Conservation (phyloP, 805 yeast genomes). For the Starmerella khaoyaiensis region DNA sequence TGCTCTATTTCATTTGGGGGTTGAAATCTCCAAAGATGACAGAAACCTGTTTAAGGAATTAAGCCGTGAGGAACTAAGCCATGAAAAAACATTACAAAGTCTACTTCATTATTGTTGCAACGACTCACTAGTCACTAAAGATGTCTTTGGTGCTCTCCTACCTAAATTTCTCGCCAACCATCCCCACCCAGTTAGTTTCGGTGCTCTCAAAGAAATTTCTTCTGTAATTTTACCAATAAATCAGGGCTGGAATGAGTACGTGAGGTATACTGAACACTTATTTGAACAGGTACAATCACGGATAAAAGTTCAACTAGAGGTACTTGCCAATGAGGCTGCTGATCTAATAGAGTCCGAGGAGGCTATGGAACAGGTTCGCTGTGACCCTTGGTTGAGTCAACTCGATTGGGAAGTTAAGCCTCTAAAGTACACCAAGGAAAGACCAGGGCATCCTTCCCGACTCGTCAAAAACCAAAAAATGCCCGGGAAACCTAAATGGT, state of each 20-base stretch:
- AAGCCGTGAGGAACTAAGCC: slow-evolving; percentile 41
- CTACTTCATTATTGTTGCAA: slow-evolving; percentile 71
- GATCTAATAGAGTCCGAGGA: slow-evolving; percentile 34
- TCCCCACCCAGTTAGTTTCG: slow-evolving; percentile 92
- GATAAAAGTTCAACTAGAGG: slow-evolving; percentile 46
- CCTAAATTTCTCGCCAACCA: slow-evolving; percentile 55
- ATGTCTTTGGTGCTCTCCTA: slow-evolving; percentile 51
- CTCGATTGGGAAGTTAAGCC: slow-evolving; percentile 73
- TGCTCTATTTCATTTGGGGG: slow-evolving; percentile 62
- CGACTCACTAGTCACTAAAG: slow-evolving; percentile 68
- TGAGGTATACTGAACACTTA: slow-evolving; percentile 51
- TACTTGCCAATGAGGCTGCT: slow-evolving; percentile 49
- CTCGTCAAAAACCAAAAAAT: slow-evolving; percentile 52
- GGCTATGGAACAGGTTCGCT: slow-evolving; percentile 23
- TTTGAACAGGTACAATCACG: slow-evolving; percentile 46
- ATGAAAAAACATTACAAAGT: slow-evolving; percentile 37
- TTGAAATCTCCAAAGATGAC: slow-evolving; percentile 48
- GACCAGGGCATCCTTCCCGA: slow-evolving; percentile 33
- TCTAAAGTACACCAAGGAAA: slow-evolving; percentile 52
- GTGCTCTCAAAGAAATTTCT: slow-evolving; percentile 65
- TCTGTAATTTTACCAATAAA: slow-evolving; percentile 70
- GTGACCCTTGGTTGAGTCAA: slow-evolving; percentile 72
- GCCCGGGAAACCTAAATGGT: slow-evolving; percentile 95
- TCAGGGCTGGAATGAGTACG: slow-evolving; percentile 55
- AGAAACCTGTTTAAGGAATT: slow-evolving; percentile 51